These are phyloP conservation scores for Secale cereale DNA, from an alignment of 176 grass and related monocot genomes.

Conservation along the genomic window DNA sequence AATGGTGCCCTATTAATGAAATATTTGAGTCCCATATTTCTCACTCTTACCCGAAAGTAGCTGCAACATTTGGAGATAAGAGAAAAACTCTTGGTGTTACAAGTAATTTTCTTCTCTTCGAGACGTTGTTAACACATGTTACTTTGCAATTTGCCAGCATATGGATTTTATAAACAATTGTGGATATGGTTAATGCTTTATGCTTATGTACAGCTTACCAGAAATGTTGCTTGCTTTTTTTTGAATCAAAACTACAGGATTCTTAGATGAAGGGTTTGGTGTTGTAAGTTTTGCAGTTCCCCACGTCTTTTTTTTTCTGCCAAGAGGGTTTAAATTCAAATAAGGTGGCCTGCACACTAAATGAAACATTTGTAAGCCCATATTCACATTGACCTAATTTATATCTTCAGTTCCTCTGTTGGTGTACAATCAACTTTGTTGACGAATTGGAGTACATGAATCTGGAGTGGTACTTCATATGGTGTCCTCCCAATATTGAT, in stretches of 20 bases:
- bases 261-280: neutral
- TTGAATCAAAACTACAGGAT: neutral
- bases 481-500: too few species aligned
- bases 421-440: too few species aligned
- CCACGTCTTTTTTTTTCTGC: neutral
- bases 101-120: neutral
- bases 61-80: neutral
- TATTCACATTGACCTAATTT: too few species aligned
- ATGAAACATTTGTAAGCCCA: too few species aligned
- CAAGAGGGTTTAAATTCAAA: neutral
- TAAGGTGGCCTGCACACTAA: neutral
- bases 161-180: neutral
- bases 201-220: neutral
- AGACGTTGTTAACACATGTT: neutral
- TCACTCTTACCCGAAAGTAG: neutral
- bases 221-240: neutral
- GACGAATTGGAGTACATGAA: too few species aligned
- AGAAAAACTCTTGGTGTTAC: neutral
- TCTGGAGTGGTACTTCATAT: too few species aligned
- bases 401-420: too few species aligned
- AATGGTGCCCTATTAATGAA: neutral
- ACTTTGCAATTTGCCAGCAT: neutral
- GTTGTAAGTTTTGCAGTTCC: neutral
- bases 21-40: neutral
- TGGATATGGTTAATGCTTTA: neutral